phyloP scores from a whole-genome alignment of 2,329 filamentous ascomycete genomes.

The Emergomyces orientalis region DNA sequence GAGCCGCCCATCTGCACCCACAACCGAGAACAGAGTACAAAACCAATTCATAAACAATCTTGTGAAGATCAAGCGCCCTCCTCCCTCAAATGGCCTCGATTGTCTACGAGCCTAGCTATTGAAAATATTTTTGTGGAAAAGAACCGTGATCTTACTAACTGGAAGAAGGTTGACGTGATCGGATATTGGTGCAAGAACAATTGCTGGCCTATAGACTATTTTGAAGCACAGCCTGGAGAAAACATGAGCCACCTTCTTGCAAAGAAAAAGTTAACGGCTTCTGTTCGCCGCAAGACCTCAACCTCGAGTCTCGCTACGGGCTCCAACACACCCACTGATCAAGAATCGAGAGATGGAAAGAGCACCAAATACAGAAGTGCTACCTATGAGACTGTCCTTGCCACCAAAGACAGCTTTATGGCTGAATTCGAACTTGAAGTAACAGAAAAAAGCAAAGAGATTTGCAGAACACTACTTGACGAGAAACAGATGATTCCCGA shows the following conservation, averaged over 20 bases:
- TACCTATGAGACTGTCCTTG: conserved; percentile 2
- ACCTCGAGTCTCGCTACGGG: conserved; percentile 7
- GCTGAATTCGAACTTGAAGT: not conserved
- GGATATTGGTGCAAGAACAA: conserved; percentile 21
- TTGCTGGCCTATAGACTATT: conserved; percentile 24
- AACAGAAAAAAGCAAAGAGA: not conserved
- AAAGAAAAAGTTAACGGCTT: conserved; percentile 23
- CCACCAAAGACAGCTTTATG: conserved; percentile 2
- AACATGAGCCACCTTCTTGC: conserved; percentile 26
- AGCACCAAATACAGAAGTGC: conserved; percentile 14
- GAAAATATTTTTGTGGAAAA: conserved; percentile 7
- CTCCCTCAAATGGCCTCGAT: not conserved
- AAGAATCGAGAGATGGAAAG: conserved; percentile 15
- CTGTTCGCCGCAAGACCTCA: conserved; percentile 17
- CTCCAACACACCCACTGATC: conserved; percentile 14
- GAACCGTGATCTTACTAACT: not conserved
- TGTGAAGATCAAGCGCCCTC: conserved; percentile 5
- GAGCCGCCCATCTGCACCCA: not conserved
- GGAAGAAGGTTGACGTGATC: conserved; percentile 14
- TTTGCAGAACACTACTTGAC: not conserved
- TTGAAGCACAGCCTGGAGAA: conserved; percentile 10
- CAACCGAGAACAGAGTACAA: conserved; percentile 3
- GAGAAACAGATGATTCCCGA: not conserved
- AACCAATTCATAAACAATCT: conserved; percentile 2
- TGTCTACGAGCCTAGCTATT: conserved; percentile 1